Base-by-base conservation (phyloP, 78 protist species). In the Thecamonas trahens region DNA sequence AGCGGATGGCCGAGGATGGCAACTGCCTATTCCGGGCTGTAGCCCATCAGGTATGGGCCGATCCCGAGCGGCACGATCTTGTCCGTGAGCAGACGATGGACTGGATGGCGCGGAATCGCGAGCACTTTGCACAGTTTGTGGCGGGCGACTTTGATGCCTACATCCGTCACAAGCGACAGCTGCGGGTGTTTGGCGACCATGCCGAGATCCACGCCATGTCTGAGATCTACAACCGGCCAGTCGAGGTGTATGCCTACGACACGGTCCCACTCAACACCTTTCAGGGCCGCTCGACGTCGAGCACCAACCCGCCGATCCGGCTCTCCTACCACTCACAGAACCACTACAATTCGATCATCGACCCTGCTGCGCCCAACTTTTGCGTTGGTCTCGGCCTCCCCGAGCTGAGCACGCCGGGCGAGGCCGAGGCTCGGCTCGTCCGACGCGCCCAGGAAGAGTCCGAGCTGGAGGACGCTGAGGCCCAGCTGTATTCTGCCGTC, bases 371-470 rank as follows among this genome's bases (percentile, higher is more conserved):
- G 45, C 84, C 88, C 4, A 63, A 82, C 15, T 76, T 83, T 44
- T 84, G 88, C 50, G 88, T 83, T 60, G 88, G 88, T 32, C 73
- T 83, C 20, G 84, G 84, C 26, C 49, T 83, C 31, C 77, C 88
- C 7, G 77, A 66, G 38, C 76, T 74, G n/a, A n/a, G n/a, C n/a
- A n/a, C n/a, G n/a, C n/a, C n/a, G n/a, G n/a, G n/a, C n/a, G n/a
- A n/a, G n/a, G n/a, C n/a, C n/a, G n/a, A n/a, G n/a, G n/a, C n/a
- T n/a, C n/a, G n/a, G n/a, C n/a, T n/a, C n/a, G n/a, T n/a, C n/a
- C n/a, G n/a, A n/a, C n/a, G n/a, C n/a, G n/a, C n/a, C n/a, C n/a
- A n/a, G n/a, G n/a, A n/a, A n/a, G n/a, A n/a, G n/a, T n/a, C n/a
- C n/a, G n/a, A n/a, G n/a, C n/a, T n/a, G n/a, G n/a, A n/a, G n/a